Conservation (phyloP, 352 stramenopile species). For the Globisporangium heterothallicum region DNA sequence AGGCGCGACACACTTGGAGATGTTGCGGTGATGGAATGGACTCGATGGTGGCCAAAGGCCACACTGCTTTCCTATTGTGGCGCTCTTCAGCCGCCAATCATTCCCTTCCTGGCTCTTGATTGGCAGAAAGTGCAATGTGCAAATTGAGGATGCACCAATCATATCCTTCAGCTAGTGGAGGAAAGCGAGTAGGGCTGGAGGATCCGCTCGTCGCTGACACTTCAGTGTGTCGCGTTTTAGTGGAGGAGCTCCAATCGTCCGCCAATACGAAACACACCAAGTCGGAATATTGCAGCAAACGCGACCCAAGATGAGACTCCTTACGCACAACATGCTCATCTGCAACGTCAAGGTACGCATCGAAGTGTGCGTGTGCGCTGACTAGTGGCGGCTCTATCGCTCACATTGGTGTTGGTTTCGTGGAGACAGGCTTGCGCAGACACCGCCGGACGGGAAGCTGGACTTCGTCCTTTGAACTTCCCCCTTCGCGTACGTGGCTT, state of each 20-base stretch:
- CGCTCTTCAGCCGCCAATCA: constrained; percentile 28
- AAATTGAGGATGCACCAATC: constrained; percentile 10
- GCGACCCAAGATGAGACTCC: constrained; percentile 56
- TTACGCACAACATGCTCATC: constrained; percentile 87
- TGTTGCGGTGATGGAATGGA: constrained; percentile 1
- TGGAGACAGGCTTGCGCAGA: constrained; percentile 56
- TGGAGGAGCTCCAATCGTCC: not conserved
- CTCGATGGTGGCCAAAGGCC: constrained; percentile 8
- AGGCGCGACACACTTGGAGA: too few species aligned
- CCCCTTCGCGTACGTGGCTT: constrained; percentile 56
- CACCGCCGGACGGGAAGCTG: constrained; percentile 58
- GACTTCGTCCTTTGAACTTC: constrained; percentile 68
- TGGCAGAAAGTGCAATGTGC: constrained; percentile 16
- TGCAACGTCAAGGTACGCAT: constrained; percentile 72
- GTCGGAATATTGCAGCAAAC: not conserved
- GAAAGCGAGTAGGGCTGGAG: constrained; percentile 4
- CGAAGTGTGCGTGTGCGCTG: not conserved
- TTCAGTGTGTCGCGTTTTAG: too few species aligned
- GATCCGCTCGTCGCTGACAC: not conserved
- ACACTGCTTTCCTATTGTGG: constrained; percentile 7
- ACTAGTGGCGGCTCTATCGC: not conserved
- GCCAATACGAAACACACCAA: constrained; percentile 4
- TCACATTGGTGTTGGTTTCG: constrained; percentile 1
- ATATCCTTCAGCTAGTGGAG: constrained; percentile 3
- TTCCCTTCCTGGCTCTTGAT: constrained; percentile 19